Base-by-base conservation (phyloP, 2,329 filamentous ascomycete species). In the Hypomyces perniciosus region DNA sequence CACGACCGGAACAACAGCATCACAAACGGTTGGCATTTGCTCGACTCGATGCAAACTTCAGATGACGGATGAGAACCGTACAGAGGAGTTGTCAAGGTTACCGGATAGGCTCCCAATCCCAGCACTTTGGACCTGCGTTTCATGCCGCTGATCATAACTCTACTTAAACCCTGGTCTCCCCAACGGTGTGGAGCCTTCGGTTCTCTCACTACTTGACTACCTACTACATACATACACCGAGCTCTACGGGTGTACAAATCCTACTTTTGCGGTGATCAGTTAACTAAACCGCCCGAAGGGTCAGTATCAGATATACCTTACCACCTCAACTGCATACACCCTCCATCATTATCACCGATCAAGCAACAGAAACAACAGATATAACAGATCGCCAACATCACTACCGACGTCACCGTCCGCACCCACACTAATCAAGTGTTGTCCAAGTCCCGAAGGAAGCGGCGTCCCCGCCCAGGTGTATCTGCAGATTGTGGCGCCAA, bases 141-240 rank as follows among this genome's bases (percentile, higher is more conserved):
- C 50, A 48, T 41, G 44, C 34, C 5, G 26, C 38, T 46, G 13
- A 33, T 5, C 20, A 20, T 40, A 26, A 20, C 34, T 44, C 35
- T 44, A 48, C 50, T 40, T 37, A 44, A 48, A 27, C 40, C 30
- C 30, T 35, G 40, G 34, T 29, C 29, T n/a, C 34, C 45, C 40
- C 28, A 13, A 31, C 5, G 40, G 39, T 40, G 35, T 52, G 34
- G 50, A 31, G 35, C 41, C 29, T 13, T 9, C 38, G 5, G 29
- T 20, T 6, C 40, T 34, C 12, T 29, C 39, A 13, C 20, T 6
- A 33, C 31, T 13, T 38, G 12, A 13, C 20, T 6, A 33, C 31
- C 28, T 38, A 38, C 35, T 38, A 38, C 35, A 38, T 38, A 38
- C 35, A 38, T 20, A 20, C 20, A 20, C 20, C 20, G 20, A 20